Conservation (phyloP, 1,284 basidiomycete genomes). For the Sporisorium iseilematis-ciliati region DNA sequence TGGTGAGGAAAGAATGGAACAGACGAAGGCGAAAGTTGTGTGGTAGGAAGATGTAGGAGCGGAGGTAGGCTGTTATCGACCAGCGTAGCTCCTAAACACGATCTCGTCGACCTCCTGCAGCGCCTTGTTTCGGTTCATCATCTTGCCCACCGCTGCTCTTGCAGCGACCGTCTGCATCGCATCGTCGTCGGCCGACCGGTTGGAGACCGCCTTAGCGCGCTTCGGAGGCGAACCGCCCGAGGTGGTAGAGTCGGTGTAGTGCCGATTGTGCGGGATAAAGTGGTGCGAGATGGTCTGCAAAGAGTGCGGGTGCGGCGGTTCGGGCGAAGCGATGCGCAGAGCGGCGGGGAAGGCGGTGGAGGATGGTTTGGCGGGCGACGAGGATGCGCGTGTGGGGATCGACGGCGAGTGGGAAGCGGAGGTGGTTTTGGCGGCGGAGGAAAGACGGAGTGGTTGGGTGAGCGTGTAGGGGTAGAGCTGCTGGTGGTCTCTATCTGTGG, state of each 20-base stretch:
- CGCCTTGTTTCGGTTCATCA: conserved; percentile 19
- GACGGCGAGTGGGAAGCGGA: not conserved
- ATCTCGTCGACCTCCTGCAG: conserved; percentile 27
- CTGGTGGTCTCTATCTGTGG: not conserved
- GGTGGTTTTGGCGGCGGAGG: conserved; percentile 11
- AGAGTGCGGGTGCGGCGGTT: not conserved
- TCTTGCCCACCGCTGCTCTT: conserved; percentile 7
- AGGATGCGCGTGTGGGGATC: conserved; percentile 25
- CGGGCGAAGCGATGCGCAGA: conserved; percentile 27
- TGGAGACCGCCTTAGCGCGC: conserved; percentile 31
- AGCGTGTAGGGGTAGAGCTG: conserved; percentile 4
- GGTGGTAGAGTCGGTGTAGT: not conserved
- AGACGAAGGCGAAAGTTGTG: too few relatives aligned
- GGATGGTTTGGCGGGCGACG: conserved; percentile 11
- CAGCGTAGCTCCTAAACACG: conserved; percentile 28
- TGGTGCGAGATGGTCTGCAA: not conserved
- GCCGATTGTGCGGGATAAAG: conserved; percentile 4
- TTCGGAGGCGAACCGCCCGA: conserved; percentile 16
- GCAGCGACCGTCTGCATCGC: not conserved
- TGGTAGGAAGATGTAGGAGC: too few relatives aligned
- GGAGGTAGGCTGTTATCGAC: not conserved
- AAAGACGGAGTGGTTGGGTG: conserved; percentile 22
- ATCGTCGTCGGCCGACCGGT: conserved; percentile 12
- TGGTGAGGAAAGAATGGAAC: too few relatives aligned
- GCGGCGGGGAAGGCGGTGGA: conserved; percentile 14